These are phyloP conservation scores for Meyerozyma guilliermondii DNA, from an alignment of 1,139 yeast genomes.

Conservation along the genomic window DNA sequence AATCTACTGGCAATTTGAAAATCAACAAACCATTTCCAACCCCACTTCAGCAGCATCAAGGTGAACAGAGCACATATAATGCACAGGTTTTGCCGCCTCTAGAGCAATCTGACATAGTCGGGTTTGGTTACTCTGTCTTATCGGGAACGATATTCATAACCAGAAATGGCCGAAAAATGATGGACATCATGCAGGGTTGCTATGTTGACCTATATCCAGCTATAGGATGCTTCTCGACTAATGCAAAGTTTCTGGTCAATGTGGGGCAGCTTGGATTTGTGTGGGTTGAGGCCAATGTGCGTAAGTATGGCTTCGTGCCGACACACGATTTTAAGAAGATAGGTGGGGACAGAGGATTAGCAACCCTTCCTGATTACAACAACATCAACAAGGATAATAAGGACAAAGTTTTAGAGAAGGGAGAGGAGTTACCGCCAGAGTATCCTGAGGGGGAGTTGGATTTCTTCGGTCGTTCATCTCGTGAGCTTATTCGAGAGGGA, in stretches of 20 bases:
- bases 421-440: slow-evolving; percentile 68
- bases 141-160: slow-evolving; percentile 85
- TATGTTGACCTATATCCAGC: slow-evolving; percentile 82
- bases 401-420: slow-evolving; percentile 59
- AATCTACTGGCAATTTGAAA: slow-evolving; percentile 76
- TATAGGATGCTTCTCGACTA: slow-evolving; percentile 75
- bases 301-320: slow-evolving; percentile 86
- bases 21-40: slow-evolving; percentile 70
- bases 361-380: slow-evolving; percentile 38
- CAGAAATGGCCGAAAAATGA: slow-evolving; percentile 80
- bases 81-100: slow-evolving; percentile 75
- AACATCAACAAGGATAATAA: slow-evolving; percentile 15
- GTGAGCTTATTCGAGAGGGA: slow-evolving; percentile 22
- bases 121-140: slow-evolving; percentile 80
- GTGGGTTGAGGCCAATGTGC: slow-evolving; percentile 90
- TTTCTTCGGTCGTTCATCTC: slow-evolving; percentile 50
- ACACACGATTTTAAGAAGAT: slow-evolving; percentile 34
- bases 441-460: slow-evolving; percentile 62
- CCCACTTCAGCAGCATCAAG: slow-evolving; percentile 42
- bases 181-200: slow-evolving; percentile 79
- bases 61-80: slow-evolving; percentile 44
- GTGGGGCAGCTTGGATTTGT: slow-evolving; percentile 91
- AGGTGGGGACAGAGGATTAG: slow-evolving; percentile 41
- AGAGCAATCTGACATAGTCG: slow-evolving; percentile 84
- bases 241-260: slow-evolving; percentile 72